phyloP scores from a whole-genome alignment of 345 rosid genomes.

The Kandelia obovata region DNA sequence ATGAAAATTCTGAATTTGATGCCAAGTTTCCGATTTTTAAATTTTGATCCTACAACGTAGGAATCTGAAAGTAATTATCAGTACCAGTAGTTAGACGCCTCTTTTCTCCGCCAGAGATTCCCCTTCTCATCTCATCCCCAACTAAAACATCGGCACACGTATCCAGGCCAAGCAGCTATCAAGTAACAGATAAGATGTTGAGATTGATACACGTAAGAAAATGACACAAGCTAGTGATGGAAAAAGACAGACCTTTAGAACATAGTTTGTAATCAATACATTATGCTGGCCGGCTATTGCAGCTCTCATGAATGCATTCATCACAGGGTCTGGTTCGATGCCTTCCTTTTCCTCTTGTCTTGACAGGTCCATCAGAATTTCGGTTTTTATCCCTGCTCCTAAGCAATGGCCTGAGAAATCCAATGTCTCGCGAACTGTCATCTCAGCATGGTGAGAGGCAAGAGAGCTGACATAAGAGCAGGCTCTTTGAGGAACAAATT shows the following conservation, averaged over 20 bases:
- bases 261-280: slow-evolving; percentile 31
- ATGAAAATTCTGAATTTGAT: too few species aligned
- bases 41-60: background rate
- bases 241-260: slow-evolving; percentile 34
- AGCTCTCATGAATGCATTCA: slow-evolving; percentile 39
- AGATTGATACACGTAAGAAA: background rate
- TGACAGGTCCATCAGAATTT: slow-evolving; percentile 35
- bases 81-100: slow-evolving; percentile 46
- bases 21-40: background rate
- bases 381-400: slow-evolving; percentile 38
- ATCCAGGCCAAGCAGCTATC: slow-evolving; percentile 39
- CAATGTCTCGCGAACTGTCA: slow-evolving; percentile 49
- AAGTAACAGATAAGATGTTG: too few species aligned
- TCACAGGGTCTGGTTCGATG: slow-evolving; percentile 38
- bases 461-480: slow-evolving; percentile 45
- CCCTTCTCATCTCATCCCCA: slow-evolving; percentile 49
- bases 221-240: background rate
- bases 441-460: slow-evolving; percentile 41
- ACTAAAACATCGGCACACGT: slow-evolving; percentile 42
- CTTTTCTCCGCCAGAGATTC: slow-evolving; percentile 48
- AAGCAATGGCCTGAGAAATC: slow-evolving; percentile 42
- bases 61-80: background rate
- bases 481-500: slow-evolving; percentile 44
- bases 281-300: slow-evolving; percentile 25
- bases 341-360: slow-evolving; percentile 42